Conservation (phyloP, 2,329 filamentous ascomycete species). For the Arthrobotrys sinensis region DNA sequence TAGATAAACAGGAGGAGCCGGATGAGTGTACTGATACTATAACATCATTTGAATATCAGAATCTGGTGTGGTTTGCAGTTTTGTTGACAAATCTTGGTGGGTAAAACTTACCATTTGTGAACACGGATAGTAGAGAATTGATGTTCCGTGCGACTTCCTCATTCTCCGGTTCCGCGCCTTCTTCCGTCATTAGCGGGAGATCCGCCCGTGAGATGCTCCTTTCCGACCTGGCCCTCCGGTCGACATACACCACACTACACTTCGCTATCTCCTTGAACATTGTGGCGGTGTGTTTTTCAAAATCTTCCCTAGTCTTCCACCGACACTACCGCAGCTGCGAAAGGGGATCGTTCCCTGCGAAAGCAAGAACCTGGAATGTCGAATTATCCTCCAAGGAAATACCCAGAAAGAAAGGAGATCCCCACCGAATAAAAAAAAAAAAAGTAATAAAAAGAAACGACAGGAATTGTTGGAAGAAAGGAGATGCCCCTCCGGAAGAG, state of each 20-base stretch:
- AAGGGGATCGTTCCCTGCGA: slow-evolving; percentile 30
- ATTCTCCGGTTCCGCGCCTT: slow-evolving; percentile 67
- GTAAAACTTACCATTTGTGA: slow-evolving; percentile 71
- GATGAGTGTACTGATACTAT: slow-evolving; percentile 71
- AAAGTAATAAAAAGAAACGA: slow-evolving; percentile 26
- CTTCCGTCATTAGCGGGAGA: slow-evolving; percentile 63
- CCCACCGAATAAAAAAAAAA: slow-evolving; percentile 16
- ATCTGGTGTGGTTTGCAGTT: background rate
- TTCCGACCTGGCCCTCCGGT: slow-evolving; percentile 67
- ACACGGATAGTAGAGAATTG: slow-evolving; percentile 70
- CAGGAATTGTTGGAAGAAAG: slow-evolving; percentile 17
- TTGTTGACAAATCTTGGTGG: slow-evolving; percentile 32
- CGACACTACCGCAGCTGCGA: slow-evolving; percentile 43
- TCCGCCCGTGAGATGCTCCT: slow-evolving; percentile 66
- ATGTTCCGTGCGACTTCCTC: slow-evolving; percentile 70
- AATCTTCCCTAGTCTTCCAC: slow-evolving; percentile 33
- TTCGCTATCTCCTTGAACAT: slow-evolving; percentile 67
- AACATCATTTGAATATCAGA: slow-evolving; percentile 61
- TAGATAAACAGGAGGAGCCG: slow-evolving; percentile 72
- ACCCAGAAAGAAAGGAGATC: slow-evolving; percentile 32
- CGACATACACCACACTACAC: slow-evolving; percentile 69
- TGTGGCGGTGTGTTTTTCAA: slow-evolving; percentile 25
- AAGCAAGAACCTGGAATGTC: slow-evolving; percentile 29
- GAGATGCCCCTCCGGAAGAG: slow-evolving; percentile 31
- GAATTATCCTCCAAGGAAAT: slow-evolving; percentile 34